phyloP scores from a whole-genome alignment of 805 yeast species.

The Kuraishia hungarica region DNA sequence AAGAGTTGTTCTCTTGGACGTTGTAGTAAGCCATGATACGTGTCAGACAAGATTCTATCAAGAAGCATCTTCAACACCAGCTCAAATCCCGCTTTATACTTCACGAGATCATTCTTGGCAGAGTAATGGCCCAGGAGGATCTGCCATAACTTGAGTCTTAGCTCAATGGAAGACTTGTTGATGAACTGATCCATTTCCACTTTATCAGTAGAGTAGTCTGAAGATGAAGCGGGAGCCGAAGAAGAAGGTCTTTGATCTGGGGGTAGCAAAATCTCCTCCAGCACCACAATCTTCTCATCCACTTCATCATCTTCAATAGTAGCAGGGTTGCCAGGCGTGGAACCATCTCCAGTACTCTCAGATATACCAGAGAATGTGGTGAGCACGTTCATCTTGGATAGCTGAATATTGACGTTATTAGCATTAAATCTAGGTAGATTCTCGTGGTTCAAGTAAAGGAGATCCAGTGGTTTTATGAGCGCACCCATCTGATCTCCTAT shows the following conservation, averaged over 20 bases:
- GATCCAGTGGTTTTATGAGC: conserved; percentile 13
- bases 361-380: conserved; percentile 51
- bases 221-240: neutral
- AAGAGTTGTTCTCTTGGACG: conserved; percentile 32
- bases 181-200: conserved; percentile 56
- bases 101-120: conserved; percentile 18
- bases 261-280: conserved; percentile 38
- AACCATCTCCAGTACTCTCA: conserved; percentile 17
- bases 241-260: conserved; percentile 7
- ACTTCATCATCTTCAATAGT: conserved; percentile 17
- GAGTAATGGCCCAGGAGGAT: conserved; percentile 52
- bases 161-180: conserved; percentile 50
- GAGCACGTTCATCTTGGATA: conserved; percentile 65
- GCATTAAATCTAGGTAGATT: conserved; percentile 48
- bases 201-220: conserved; percentile 22
- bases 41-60: conserved; percentile 22
- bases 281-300: conserved; percentile 21
- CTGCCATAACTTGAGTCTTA: conserved; percentile 70
- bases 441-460: conserved; percentile 49
- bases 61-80: conserved; percentile 38
- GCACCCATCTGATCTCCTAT: conserved; percentile 13
- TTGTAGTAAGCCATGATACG: conserved; percentile 14
- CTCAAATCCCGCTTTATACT: conserved; percentile 42
- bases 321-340: conserved; percentile 7
- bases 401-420: conserved; percentile 45